Evolutionary conservation across 2,329 filamentous ascomycete species (phyloP).

Genomic region (Alternaria sp.): DNA sequence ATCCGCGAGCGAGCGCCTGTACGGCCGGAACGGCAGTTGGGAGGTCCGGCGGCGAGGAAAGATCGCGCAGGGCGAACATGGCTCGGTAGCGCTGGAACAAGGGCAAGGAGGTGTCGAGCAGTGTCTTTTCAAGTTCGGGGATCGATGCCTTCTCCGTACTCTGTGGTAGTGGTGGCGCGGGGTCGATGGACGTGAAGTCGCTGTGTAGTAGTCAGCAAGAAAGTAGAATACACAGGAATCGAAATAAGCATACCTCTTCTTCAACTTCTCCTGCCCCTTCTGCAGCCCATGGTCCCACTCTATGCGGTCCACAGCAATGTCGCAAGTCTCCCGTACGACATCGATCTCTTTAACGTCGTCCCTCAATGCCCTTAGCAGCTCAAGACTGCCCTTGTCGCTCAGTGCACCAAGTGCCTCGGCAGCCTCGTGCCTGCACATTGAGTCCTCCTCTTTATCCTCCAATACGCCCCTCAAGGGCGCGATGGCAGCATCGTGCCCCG

Average conservation of each 20-base stretch:
- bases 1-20: constrained; percentile 81
- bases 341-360: constrained; percentile 78
- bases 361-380: constrained; percentile 73
- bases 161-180: constrained; percentile 84
- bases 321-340: constrained; percentile 92
- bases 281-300: constrained; percentile 77
- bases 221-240: not conserved
- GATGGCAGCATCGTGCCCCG: constrained; percentile 75
- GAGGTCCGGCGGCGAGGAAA: constrained; percentile 89
- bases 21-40: constrained; percentile 89
- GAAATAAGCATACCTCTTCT: constrained; percentile 68
- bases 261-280: constrained; percentile 73
- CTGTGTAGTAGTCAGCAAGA: constrained; percentile 56
- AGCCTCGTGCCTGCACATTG: constrained; percentile 96
- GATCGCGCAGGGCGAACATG: constrained; percentile 96
- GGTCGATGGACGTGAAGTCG: constrained; percentile 94
- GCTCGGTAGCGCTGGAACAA: constrained; percentile 94
- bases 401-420: constrained; percentile 93
- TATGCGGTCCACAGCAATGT: constrained; percentile 93
- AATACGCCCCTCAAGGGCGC: constrained; percentile 76
- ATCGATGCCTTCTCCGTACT: constrained; percentile 68
- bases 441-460: constrained; percentile 79
- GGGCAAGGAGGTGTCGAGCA: constrained; percentile 79
- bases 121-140: constrained; percentile 72
- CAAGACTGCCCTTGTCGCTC: constrained; percentile 75